phyloP scores from a whole-genome alignment of 169 alveolate species.

The Babesia ovata region DNA sequence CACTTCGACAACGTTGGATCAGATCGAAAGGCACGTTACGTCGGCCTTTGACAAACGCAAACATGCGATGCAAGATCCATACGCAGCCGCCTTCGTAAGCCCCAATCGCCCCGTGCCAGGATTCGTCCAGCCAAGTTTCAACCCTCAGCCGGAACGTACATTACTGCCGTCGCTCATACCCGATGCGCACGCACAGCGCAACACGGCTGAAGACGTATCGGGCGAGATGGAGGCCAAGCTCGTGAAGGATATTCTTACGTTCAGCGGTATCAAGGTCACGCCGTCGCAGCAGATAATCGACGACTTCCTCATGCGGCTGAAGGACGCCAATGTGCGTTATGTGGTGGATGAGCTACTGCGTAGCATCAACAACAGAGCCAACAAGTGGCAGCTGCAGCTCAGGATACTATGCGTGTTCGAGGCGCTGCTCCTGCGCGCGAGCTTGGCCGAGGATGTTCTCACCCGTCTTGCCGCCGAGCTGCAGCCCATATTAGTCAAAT shows the following conservation, averaged over 20 bases:
- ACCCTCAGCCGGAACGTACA: neutral
- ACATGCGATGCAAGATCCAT: neutral
- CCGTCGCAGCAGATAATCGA: slow-evolving; percentile 64
- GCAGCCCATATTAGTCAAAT: slow-evolving; percentile 57
- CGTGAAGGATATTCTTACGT: slow-evolving; percentile 61
- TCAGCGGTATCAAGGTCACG: slow-evolving; percentile 64
- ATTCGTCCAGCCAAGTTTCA: neutral
- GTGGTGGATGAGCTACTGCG: slow-evolving; percentile 56
- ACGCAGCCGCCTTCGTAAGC: neutral
- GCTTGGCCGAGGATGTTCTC: slow-evolving; percentile 7
- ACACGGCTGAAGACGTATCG: slow-evolving; percentile 22
- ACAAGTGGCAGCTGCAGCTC: slow-evolving; percentile 61
- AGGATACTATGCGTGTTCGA: slow-evolving; percentile 61
- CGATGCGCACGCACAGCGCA: neutral
- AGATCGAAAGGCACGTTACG: slow-evolving; percentile 49
- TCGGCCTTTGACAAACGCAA: neutral
- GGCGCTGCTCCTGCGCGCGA: slow-evolving; percentile 25
- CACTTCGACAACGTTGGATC: slow-evolving; percentile 47
- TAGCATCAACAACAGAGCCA: slow-evolving; percentile 41
- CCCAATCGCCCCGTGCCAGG: neutral
- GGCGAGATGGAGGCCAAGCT: slow-evolving; percentile 56
- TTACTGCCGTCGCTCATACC: slow-evolving; percentile 37
- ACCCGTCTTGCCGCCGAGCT: slow-evolving; percentile 8
- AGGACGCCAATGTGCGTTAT: slow-evolving; percentile 34
- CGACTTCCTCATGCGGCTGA: slow-evolving; percentile 43